A percentile compares a stretch with the other conserved stretches of the same genome.
Evolutionary conservation across 2,329 filamentous ascomycete species (phyloP).

Genomic region (Neopestalotiopsis clavispora): DNA sequence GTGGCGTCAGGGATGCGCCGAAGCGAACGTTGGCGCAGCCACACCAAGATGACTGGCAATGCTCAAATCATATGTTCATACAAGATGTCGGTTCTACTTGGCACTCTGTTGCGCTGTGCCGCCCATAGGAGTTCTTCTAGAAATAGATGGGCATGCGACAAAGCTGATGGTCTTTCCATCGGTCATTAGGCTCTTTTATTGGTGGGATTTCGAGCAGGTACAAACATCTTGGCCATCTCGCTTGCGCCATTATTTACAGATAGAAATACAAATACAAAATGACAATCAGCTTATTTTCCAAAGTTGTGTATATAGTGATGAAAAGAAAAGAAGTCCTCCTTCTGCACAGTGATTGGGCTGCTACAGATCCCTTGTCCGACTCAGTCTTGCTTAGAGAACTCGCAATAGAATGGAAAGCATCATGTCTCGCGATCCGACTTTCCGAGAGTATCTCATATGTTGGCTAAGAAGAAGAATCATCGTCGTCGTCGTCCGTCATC

Average conservation of each 20-base stretch:
- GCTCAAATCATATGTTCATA: no score
- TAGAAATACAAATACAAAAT: not conserved
- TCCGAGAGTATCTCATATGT: not conserved
- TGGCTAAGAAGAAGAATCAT: not conserved
- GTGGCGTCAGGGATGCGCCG: not conserved
- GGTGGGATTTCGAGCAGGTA: not conserved
- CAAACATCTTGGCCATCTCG: not conserved
- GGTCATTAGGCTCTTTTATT: not conserved
- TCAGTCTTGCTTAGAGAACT: not conserved
- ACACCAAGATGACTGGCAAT: no score
- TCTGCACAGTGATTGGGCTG: not conserved
- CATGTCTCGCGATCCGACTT: not conserved
- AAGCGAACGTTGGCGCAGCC: not conserved
- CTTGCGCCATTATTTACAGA: not conserved
- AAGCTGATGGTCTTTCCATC: not conserved
- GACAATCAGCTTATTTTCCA: not conserved
- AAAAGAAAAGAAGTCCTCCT: not conserved
- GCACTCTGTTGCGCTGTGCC: no score
- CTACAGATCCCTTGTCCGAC: not conserved
- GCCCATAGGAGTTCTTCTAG: no score
- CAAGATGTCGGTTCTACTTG: no score
- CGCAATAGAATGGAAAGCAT: not conserved
- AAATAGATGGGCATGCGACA: not conserved
- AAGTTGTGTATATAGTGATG: not conserved
- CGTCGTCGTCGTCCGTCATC: not conserved